Evolutionary conservation across 257 asterid species (phyloP).

Genomic region (Nicotiana knightiana): DNA sequence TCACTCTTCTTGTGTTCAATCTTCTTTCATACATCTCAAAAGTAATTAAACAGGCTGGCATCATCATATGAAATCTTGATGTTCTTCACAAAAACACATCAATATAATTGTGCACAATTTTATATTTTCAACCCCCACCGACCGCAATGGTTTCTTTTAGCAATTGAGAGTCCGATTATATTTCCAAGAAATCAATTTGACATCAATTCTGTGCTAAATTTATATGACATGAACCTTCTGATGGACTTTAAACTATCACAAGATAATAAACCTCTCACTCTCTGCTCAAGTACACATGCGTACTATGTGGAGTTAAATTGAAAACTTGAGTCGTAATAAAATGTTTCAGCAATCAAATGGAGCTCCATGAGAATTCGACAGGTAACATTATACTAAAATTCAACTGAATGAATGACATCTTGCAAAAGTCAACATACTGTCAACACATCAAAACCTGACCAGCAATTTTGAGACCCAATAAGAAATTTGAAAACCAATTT

Average conservation of each 20-base stretch:
- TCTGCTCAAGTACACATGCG: background rate
- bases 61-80: background rate
- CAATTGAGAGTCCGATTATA: background rate
- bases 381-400: background rate
- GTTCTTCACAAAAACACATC: background rate
- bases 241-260: background rate
- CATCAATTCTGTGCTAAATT: background rate
- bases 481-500: background rate
- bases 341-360: background rate
- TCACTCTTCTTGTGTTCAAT: background rate
- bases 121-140: background rate
- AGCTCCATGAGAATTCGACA: background rate
- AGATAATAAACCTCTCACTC: background rate
- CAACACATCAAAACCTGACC: background rate
- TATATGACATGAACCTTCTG: background rate
- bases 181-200: background rate
- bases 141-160: no score
- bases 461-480: background rate
- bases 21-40: background rate
- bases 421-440: background rate
- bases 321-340: background rate
- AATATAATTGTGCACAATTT: background rate
- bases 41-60: background rate
- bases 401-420: background rate
- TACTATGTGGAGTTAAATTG: background rate